Percentiles rank a stretch among this genome's conserved stretches.
Conservation (phyloP, 768 basidiomycete genomes). For the Podaxis sp. region DNA sequence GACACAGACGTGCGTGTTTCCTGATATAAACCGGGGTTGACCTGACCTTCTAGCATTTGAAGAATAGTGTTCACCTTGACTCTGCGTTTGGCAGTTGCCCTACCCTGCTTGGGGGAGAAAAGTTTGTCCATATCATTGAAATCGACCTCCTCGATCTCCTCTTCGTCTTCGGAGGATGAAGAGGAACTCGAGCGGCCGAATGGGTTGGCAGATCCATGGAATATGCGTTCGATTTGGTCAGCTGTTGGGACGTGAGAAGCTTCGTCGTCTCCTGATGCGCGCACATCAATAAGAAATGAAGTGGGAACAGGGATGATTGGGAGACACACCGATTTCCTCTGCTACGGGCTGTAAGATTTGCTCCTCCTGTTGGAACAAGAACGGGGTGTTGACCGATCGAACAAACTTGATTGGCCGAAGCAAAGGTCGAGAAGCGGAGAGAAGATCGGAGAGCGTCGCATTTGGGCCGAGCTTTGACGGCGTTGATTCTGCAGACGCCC, state of each 20-base stretch:
- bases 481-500: conserved; percentile 28
- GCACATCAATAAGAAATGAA: conserved; percentile 5
- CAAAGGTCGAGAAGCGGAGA: conserved; percentile 57
- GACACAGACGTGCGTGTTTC: not conserved
- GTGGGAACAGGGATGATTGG: not conserved
- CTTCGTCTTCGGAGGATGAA: conserved; percentile 30
- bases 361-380: conserved; percentile 52
- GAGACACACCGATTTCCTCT: conserved; percentile 49
- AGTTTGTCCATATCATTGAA: conserved; percentile 59
- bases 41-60: conserved; percentile 22
- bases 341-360: conserved; percentile 56
- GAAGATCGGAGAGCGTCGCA: conserved; percentile 29
- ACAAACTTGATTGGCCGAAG: conserved; percentile 73
- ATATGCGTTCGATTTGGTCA: conserved; percentile 61
- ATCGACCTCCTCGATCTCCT: conserved; percentile 58
- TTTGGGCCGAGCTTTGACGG: conserved; percentile 12
- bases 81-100: conserved; percentile 15
- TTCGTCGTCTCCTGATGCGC: conserved; percentile 42
- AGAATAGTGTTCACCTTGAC: conserved; percentile 16
- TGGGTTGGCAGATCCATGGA: conserved; percentile 36
- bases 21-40: not conserved
- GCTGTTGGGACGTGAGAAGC: conserved; percentile 67
- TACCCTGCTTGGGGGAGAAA: conserved; percentile 24
- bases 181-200: conserved; percentile 20
- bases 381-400: conserved; percentile 48